Percentiles rank a stretch among this genome's conserved stretches.
These are phyloP conservation scores for Phytophthora citrophthora DNA, from an alignment of 352 stramenopile genomes.

Conservation along the genomic window DNA sequence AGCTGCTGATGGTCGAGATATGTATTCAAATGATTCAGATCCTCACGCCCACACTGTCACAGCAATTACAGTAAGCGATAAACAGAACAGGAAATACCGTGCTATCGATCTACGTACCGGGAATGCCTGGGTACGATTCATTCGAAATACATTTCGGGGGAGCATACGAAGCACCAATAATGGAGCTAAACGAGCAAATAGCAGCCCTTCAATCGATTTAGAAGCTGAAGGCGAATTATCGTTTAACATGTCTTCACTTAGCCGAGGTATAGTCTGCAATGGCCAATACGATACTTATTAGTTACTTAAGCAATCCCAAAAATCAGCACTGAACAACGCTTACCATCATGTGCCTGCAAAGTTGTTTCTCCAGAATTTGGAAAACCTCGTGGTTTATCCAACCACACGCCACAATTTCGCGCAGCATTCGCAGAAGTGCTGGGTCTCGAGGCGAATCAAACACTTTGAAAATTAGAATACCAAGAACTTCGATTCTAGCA, in stretches of 20 bases:
- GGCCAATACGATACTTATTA: constrained; percentile 5
- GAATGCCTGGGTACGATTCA: constrained; percentile 1
- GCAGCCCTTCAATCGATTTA: constrained; percentile 46
- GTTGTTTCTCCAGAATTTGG: constrained; percentile 17
- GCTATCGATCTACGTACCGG: constrained; percentile 26
- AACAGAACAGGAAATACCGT: not conserved
- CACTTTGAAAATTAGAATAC: constrained; percentile 46
- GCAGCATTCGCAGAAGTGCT: constrained; percentile 48
- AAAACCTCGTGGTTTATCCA: constrained; percentile 42
- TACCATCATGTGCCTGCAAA: constrained; percentile 51
- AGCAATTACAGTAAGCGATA: constrained; percentile 11
- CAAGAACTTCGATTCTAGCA: constrained; percentile 25
- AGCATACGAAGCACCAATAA: constrained; percentile 71
- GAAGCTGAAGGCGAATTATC: constrained; percentile 43
- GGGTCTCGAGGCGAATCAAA: constrained; percentile 52
- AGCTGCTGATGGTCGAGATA: constrained; percentile 28
- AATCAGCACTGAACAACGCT: not conserved
- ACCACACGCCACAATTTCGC: constrained; percentile 41
- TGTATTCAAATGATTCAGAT: constrained; percentile 40
- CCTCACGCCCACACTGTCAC: constrained; percentile 36
- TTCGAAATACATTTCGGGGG: constrained; percentile 35
- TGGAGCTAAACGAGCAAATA: constrained; percentile 69
- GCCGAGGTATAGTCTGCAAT: constrained; percentile 40
- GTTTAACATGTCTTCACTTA: constrained; percentile 57
- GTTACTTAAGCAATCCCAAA: not conserved